Evolutionary conservation across 331 rosid species (phyloP).

Genomic region (Pyracantha coccinea): DNA sequence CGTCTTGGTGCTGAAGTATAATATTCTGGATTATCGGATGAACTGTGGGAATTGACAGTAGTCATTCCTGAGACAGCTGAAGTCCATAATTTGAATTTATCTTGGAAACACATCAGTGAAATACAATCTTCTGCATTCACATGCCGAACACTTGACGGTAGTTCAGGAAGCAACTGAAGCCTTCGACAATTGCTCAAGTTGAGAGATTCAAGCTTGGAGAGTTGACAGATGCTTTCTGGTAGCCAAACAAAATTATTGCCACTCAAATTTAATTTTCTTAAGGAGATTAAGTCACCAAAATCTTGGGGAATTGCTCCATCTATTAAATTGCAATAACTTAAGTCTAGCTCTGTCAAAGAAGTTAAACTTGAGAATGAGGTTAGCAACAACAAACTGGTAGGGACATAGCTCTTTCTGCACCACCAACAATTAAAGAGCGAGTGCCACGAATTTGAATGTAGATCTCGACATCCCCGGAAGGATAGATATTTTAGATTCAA

Average conservation of each 20-base stretch:
- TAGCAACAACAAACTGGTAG: not conserved
- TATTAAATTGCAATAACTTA: not conserved
- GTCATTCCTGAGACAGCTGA: not conserved
- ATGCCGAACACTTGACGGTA: not conserved
- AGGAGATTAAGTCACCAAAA: not conserved
- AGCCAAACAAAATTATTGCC: not conserved
- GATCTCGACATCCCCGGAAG: not conserved
- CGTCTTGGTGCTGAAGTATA: not conserved
- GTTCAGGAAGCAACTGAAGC: slow-evolving; percentile 1
- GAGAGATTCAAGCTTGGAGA: not conserved
- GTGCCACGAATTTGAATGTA: not conserved
- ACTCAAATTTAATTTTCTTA: not conserved
- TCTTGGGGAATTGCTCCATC: not conserved
- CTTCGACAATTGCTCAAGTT: not conserved
- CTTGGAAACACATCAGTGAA: not conserved
- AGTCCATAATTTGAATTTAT: not conserved
- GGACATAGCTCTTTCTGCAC: not conserved
- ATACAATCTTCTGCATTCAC: slow-evolving; percentile 3
- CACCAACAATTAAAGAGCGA: not conserved
- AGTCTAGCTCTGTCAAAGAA: not conserved
- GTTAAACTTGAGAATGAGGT: not conserved
- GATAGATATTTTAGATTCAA: not conserved
- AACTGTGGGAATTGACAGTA: not conserved
- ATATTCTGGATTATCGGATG: not conserved
- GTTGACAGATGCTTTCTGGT: not conserved